Evolutionary conservation across 352 stramenopile species (phyloP).

Genomic region (Globisporangium parvum): DNA sequence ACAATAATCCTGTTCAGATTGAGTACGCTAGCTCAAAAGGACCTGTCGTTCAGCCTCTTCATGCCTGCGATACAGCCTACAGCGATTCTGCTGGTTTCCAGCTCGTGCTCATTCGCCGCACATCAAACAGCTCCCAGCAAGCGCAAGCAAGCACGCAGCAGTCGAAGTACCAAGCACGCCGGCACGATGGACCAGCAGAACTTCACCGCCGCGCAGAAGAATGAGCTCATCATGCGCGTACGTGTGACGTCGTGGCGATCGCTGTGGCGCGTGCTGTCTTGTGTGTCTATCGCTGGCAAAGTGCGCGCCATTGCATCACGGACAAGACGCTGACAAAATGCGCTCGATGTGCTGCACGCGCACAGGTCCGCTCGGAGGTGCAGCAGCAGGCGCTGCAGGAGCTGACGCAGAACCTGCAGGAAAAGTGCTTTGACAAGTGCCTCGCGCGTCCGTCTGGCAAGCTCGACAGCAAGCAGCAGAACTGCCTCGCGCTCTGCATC

Average conservation of each 20-base stretch:
- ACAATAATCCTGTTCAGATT: too few relatives aligned
- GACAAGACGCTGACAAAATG: not conserved
- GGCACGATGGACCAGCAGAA: conserved; percentile 61
- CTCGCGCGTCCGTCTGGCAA: conserved; percentile 73
- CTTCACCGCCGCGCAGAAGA: conserved; percentile 80
- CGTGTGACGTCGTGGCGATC: conserved; percentile 9
- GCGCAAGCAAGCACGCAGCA: not conserved
- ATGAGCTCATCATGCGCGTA: conserved; percentile 78
- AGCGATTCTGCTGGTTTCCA: too few relatives aligned
- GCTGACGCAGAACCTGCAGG: conserved; percentile 81
- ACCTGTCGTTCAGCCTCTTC: too few relatives aligned
- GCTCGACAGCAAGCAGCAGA: conserved; percentile 88
- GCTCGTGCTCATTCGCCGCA: not conserved
- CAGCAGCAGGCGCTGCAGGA: conserved; percentile 81
- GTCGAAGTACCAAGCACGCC: not conserved
- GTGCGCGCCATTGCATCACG: not conserved
- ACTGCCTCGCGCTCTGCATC: conserved; percentile 84
- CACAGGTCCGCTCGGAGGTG: conserved; percentile 75
- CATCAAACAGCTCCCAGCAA: not conserved
- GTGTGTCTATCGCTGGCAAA: not conserved
- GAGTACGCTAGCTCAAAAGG: too few relatives aligned
- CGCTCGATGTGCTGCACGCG: not conserved
- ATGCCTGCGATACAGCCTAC: too few relatives aligned
- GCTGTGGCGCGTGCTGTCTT: not conserved
- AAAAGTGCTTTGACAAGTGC: conserved; percentile 91